These are phyloP conservation scores for Castanea mollissima DNA, from an alignment of 306 rosid species.

Conservation along the genomic window DNA sequence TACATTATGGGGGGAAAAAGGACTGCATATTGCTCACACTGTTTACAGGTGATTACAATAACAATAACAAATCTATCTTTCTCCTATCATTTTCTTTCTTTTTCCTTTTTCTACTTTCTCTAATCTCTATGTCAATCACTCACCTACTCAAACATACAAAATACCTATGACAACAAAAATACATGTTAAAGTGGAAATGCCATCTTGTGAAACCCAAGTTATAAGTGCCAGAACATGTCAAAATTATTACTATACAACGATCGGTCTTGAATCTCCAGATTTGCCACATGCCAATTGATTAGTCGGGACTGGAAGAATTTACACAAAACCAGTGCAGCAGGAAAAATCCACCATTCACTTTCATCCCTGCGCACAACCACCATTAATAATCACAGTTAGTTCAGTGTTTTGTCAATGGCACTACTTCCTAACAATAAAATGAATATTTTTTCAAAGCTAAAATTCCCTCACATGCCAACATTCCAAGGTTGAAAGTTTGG, in stretches of 20 bases:
- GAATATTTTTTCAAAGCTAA: conserved; percentile 1
- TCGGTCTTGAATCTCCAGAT: conserved; percentile 99
- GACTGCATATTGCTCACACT: conserved; percentile 21
- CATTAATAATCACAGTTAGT: neutral
- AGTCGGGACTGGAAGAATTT: conserved; percentile 87
- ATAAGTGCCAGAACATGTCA: conserved; percentile 98
- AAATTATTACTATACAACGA: conserved; percentile 91
- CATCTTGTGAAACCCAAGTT: conserved; percentile 32
- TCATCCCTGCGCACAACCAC: conserved; percentile 70
- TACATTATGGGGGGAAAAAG: conserved; percentile 16
- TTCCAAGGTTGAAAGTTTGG: conserved; percentile 79
- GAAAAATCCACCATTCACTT: conserved; percentile 98
- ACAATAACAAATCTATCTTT: conserved; percentile 37
- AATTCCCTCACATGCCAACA: conserved; percentile 71
- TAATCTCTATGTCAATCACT: conserved; percentile 60
- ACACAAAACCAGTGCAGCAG: conserved; percentile 81
- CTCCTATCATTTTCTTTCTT: conserved; percentile 29
- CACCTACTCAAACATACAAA: conserved; percentile 45
- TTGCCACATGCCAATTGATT: conserved; percentile 94
- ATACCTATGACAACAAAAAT: conserved; percentile 25
- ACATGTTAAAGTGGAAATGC: conserved; percentile 46
- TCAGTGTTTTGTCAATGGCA: conserved; percentile 7
- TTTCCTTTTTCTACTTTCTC: conserved; percentile 43
- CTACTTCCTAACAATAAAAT: neutral
- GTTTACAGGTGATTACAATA: conserved; percentile 49